Evolutionary conservation across 2,329 filamentous ascomycete genomes (phyloP), one percentile per base, ranked within the genome.

Genomic region (Thyridium curvatum): DNA sequence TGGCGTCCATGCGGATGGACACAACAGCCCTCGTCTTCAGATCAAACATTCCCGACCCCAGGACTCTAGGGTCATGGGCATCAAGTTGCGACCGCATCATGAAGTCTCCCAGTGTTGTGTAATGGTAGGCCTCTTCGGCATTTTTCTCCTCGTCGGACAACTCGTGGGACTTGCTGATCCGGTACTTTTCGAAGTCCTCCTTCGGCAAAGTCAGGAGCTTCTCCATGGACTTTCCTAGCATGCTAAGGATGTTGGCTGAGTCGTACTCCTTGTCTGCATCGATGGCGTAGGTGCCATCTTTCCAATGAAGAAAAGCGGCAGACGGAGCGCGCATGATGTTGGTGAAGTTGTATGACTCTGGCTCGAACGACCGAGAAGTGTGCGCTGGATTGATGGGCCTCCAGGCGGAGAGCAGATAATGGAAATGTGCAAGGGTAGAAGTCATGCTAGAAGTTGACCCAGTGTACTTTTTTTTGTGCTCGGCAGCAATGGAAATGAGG

Each of bases 401-500:
- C 84, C 88, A 97, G 7, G 74, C 66, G 1, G 91, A 97, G 9
- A 98, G 71, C 3, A 98, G 74, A 53, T 81, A 97, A 59, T 98
- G 93, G 54, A 98, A 95, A 52, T 98, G 94, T 3, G 84, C 77
- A 33, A 98, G 70, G 37, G 86, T 80, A 3, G 82, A 71, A 2
- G 91, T 95, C 89, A 96, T 95, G 62, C 91, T 97, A 2, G 93
- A 98, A 1, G 93, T 97, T 12, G 93, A 98, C 9, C 93, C 93
- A 10, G 89, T 83, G 55, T 94, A 98, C 55, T 85, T 94, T 58
- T 82, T 88, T 12, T 71, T 65, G 43, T 85, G 62, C 39, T 79
- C 61, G 36, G 71, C 68, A 2, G 87, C 86, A 32, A 93, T 75
- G 2, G 71, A 58, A n/a, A 82, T 73, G 12, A 98, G 70, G 4